Conservation (phyloP, 306 rosid genomes). For the Castanea crenata region DNA sequence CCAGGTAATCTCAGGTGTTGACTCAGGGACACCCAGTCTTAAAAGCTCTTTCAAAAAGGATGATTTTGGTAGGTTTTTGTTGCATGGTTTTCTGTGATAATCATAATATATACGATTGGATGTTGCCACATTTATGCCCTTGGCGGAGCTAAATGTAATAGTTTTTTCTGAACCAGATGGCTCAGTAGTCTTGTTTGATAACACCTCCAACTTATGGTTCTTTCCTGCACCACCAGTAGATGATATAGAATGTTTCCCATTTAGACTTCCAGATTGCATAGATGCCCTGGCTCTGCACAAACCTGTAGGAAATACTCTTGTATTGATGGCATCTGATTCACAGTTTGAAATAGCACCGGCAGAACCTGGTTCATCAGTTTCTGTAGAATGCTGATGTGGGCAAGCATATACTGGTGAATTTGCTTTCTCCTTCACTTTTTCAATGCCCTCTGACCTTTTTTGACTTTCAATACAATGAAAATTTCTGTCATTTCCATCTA, state of each 20-base stretch:
- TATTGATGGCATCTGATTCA: background rate
- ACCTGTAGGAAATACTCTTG: background rate
- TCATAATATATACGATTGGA: conserved; percentile 18
- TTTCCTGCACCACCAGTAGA: conserved; percentile 29
- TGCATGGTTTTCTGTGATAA: conserved; percentile 29
- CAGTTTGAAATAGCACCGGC: background rate
- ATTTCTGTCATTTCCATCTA: conserved; percentile 39
- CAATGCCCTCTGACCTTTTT: conserved; percentile 15
- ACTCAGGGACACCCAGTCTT: conserved; percentile 43
- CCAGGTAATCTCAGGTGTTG: conserved; percentile 16
- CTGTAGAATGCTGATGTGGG: conserved; percentile 19
- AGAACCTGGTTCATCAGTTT: conserved; percentile 14
- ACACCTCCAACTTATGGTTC: background rate
- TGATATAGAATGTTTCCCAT: conserved; percentile 23
- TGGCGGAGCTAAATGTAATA: conserved; percentile 16
- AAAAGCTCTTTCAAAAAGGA: conserved; percentile 50
- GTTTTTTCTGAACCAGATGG: conserved; percentile 22
- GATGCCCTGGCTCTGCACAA: background rate
- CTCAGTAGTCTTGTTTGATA: conserved; percentile 23
- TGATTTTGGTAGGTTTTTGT: conserved; percentile 43
- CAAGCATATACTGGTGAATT: conserved; percentile 12
- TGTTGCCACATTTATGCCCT: conserved; percentile 25
- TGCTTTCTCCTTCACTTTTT: conserved; percentile 21
- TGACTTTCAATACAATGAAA: conserved; percentile 13
- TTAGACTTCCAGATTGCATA: conserved; percentile 13